Evolutionary conservation across 75 land plant species (phyloP), one percentile per base, ranked within the genome.

Genomic region (Sequoia sempervirens): DNA sequence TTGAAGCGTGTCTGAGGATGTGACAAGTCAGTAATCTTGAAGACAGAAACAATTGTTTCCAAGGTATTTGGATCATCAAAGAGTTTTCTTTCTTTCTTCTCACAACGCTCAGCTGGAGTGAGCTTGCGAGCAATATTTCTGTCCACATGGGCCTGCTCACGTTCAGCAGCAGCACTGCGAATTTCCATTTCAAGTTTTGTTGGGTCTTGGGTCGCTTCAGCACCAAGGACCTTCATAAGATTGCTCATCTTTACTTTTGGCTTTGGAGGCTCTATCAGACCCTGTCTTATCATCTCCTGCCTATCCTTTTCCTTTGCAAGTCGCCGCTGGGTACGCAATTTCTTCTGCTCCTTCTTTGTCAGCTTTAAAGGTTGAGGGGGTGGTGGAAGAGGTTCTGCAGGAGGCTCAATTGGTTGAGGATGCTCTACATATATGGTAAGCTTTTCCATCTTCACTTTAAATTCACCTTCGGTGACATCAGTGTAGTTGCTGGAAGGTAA

Each of bases 151-250:
- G 98, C 99, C 84, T 94, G 99, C 79, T 97, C 98, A 75, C 99
- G 90, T 79, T 97, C 98, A 75, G 96, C 96, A 84, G 98, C 98
- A 80, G 99, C 99, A 88, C 87, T 90, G 2, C 98, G 90, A 36
- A 97, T 90, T 84, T 97, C 98, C 91, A 88, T 94, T 81, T 97
- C 99, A 46, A 97, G 90, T 46, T 83, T 89, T 3, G 99, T 97
- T 37, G 99, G 99, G 84, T 97, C 99, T 81, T 97, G 98, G 66
- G 99, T 97, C 23, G 98, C 99, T 84, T 97, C 99, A 32, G 98
- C 89, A 30, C 96, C 98, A 68, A 97, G 91, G 53, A 97, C 99
- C 81, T 92, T 95, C 99, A 97, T 97, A 36, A 97, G 86, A 87
- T 95, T 97, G 87, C 94, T 94, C 98, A 97, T 94, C 70, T 97